Conservation (phyloP, 352 stramenopile species). For the Sclerospora graminicola region DNA sequence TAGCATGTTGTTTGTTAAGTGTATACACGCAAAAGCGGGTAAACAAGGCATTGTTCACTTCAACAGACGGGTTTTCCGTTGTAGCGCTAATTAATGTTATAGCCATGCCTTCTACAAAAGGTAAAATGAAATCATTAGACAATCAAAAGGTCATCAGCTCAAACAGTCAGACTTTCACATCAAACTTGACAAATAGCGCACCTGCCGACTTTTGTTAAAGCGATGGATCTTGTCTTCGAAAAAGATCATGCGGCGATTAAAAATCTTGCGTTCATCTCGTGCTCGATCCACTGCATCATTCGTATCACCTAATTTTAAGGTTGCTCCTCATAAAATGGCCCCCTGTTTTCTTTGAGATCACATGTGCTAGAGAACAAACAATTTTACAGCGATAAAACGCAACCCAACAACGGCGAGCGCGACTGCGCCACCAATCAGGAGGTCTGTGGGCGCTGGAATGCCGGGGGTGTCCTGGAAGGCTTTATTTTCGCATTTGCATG, state of each 20-base stretch:
- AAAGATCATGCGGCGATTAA: conserved; percentile 59
- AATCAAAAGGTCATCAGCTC: background rate
- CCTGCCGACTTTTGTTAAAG: conserved; percentile 84
- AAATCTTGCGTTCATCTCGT: conserved; percentile 46
- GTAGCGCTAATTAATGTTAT: conserved; percentile 85
- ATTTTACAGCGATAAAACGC: no score
- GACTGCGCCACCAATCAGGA: no score
- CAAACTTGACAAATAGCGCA: no score
- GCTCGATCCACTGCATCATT: conserved; percentile 69
- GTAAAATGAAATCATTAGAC: conserved; percentile 69
- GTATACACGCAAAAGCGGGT: conserved; percentile 73
- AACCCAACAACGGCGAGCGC: no score
- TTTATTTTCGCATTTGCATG: no score
- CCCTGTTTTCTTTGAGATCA: conserved; percentile 56
- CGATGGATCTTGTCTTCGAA: conserved; percentile 86
- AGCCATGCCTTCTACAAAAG: conserved; percentile 65
- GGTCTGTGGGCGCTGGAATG: no score
- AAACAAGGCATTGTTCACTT: conserved; percentile 79
- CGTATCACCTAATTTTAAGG: conserved; percentile 62
- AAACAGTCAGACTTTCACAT: no score
- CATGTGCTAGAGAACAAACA: no score
- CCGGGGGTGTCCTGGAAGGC: no score
- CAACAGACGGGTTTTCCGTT: conserved; percentile 85
- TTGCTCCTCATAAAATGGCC: conserved; percentile 53
- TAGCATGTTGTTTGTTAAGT: conserved; percentile 61